Evolutionary conservation across 805 yeast genomes (phyloP).

Genomic region (Saccharomyces paradoxus): DNA sequence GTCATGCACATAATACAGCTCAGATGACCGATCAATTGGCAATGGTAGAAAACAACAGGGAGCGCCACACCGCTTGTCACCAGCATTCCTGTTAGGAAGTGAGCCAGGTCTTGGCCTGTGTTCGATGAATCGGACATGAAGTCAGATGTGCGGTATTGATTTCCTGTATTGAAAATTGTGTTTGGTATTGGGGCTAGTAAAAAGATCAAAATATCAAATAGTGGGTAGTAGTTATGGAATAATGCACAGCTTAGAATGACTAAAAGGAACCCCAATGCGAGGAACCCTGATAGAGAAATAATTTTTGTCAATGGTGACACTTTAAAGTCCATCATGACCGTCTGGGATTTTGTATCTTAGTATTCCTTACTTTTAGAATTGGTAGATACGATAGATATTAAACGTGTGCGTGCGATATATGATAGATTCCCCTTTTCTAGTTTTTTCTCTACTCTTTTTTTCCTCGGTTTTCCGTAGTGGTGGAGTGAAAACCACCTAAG

Average conservation of each 20-base stretch:
- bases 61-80: conserved; percentile 67
- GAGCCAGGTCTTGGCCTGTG: conserved; percentile 63
- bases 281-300: conserved; percentile 35
- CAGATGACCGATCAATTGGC: conserved; percentile 54
- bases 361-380: background rate
- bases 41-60: conserved; percentile 72
- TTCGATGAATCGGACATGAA: conserved; percentile 50
- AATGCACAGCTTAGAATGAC: conserved; percentile 84
- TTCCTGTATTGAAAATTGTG: conserved; percentile 38
- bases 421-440: background rate
- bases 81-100: conserved; percentile 69
- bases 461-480: background rate
- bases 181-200: conserved; percentile 68
- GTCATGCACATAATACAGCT: conserved; percentile 70
- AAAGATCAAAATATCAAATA: conserved; percentile 61
- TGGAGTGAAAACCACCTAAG: background rate
- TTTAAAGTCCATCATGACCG: conserved; percentile 19
- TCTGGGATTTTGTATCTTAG: background rate
- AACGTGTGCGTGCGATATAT: background rate
- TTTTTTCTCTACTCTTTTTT: background rate
- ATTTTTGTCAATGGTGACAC: conserved; percentile 31
- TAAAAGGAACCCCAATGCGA: conserved; percentile 83
- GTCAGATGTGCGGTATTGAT: conserved; percentile 42
- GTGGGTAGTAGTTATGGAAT: conserved; percentile 86
- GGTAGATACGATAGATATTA: background rate